phyloP scores from a whole-genome alignment of 768 basidiomycete genomes.

The Megacollybia marginata region DNA sequence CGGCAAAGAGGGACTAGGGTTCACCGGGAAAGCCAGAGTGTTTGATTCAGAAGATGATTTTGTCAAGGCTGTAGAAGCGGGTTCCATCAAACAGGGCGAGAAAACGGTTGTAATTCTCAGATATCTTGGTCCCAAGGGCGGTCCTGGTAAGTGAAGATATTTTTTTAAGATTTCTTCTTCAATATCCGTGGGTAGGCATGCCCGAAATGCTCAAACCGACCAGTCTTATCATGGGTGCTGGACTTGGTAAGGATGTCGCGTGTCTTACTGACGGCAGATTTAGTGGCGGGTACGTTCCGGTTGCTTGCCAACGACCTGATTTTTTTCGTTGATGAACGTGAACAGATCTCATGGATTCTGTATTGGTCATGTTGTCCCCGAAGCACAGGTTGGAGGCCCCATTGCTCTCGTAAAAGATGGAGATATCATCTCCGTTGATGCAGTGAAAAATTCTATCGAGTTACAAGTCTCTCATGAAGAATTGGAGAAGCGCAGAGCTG shows the following conservation, averaged over 20 bases:
- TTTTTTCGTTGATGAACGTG: neutral
- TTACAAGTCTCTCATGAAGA: constrained; percentile 74
- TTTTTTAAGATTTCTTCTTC: constrained; percentile 3
- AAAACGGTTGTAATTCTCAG: constrained; percentile 95
- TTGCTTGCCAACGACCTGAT: neutral
- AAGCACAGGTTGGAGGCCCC: constrained; percentile 83
- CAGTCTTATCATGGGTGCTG: constrained; percentile 97
- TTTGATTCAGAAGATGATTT: constrained; percentile 92
- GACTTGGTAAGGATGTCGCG: constrained; percentile 91
- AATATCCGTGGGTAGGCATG: constrained; percentile 59
- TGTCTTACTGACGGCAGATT: constrained; percentile 97
- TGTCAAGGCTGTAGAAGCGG: constrained; percentile 78
- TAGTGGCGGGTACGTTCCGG: constrained; percentile 79
- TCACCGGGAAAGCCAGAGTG: constrained; percentile 86
- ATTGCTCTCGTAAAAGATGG: constrained; percentile 19
- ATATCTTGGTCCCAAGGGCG: constrained; percentile 95
- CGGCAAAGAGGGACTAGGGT: constrained; percentile 87
- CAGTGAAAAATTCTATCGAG: constrained; percentile 78
- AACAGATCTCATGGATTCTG: constrained; percentile 93
- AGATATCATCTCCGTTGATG: constrained; percentile 39
- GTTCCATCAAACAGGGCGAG: constrained; percentile 87
- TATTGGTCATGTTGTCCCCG: constrained; percentile 95
- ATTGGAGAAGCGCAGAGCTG: constrained; percentile 59
- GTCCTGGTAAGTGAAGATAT: constrained; percentile 61
- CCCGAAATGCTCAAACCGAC: constrained; percentile 99